Conservation (phyloP, 139 green algal genomes). For the Zygnema cylindricum region DNA sequence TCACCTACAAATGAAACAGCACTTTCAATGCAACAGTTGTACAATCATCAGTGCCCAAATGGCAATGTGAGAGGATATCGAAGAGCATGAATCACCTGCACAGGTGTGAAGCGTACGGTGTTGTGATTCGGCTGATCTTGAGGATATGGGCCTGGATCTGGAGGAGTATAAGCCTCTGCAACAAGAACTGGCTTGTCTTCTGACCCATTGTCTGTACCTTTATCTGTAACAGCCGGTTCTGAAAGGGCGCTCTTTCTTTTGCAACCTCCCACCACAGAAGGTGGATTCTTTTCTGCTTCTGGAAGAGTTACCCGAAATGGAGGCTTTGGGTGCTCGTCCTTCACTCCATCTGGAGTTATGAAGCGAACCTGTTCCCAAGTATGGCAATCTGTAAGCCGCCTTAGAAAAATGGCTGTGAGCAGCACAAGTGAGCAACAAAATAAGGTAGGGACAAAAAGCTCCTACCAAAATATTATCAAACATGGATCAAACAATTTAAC, state of each 20-base stretch:
- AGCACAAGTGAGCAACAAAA: too few species aligned
- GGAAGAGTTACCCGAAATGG: constrained; percentile 88
- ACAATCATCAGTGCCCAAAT: too few species aligned
- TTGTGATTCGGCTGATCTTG: constrained; percentile 83
- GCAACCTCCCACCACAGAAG: background rate
- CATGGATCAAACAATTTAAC: too few species aligned
- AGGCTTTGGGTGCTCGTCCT: constrained; percentile 51
- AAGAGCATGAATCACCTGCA: constrained; percentile 68
- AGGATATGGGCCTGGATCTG: constrained; percentile 88
- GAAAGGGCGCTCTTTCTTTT: constrained; percentile 4
- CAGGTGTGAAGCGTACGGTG: constrained; percentile 90
- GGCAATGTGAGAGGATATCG: background rate
- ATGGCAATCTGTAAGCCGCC: too few species aligned
- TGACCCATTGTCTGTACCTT: background rate
- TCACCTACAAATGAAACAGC: too few species aligned
- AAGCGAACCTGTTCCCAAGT: constrained; percentile 35
- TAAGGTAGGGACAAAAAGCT: background rate
- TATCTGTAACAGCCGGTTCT: background rate
- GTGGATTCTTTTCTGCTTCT: background rate
- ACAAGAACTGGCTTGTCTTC: constrained; percentile 29
- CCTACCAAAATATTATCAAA: too few species aligned
- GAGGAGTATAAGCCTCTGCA: constrained; percentile 77
- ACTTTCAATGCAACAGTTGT: too few species aligned
- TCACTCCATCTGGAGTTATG: constrained; percentile 32
- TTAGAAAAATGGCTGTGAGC: too few species aligned